These are phyloP conservation scores for Venturia effusa DNA, from an alignment of 2,329 filamentous ascomycete species.

Conservation along the genomic window DNA sequence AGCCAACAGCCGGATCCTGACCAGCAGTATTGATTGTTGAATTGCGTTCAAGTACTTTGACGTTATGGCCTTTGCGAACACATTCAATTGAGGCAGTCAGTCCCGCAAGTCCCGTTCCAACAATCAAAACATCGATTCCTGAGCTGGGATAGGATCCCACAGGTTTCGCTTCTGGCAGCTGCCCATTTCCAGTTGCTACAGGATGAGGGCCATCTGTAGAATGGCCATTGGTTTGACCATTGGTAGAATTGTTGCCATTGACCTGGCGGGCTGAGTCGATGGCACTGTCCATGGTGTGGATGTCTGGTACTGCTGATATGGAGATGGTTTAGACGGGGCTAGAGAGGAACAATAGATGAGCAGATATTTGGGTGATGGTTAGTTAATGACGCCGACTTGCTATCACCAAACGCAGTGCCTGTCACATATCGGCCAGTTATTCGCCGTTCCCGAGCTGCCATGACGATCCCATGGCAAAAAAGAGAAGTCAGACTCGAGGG, in stretches of 20 bases:
- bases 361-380: neutral
- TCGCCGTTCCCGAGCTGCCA: neutral
- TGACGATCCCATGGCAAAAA: neutral
- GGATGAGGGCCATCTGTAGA: neutral
- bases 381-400: neutral
- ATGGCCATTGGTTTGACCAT: neutral
- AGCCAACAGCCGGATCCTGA: conserved; percentile 15
- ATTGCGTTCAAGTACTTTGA: conserved; percentile 32
- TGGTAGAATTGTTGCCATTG: neutral
- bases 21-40: conserved; percentile 41
- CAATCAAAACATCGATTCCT: conserved; percentile 29
- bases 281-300: neutral
- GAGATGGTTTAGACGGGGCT: neutral
- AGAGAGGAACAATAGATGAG: neutral
- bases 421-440: neutral
- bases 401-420: neutral
- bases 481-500: neutral
- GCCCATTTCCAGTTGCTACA: neutral
- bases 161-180: conserved; percentile 26
- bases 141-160: conserved; percentile 40
- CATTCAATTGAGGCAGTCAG: conserved; percentile 28
- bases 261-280: neutral
- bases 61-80: conserved; percentile 29
- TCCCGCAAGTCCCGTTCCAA: conserved; percentile 29
- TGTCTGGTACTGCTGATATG: neutral